Conservation (phyloP, 371 early-diverging fungal genomes). For the Mucor mucedo region DNA sequence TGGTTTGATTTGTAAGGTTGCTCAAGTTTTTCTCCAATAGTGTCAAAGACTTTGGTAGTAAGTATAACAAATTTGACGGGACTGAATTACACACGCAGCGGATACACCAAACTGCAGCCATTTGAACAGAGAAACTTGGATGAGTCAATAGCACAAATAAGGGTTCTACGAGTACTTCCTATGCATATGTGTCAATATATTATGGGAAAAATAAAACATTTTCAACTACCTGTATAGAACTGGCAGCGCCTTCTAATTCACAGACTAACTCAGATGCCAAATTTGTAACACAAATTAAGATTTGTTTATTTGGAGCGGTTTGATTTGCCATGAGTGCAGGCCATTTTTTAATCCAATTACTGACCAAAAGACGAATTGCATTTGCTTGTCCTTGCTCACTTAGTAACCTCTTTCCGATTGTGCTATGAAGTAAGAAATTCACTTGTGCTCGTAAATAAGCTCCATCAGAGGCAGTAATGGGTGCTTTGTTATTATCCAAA, state of each 20-base stretch:
- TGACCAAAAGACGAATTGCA: slow-evolving; percentile 70
- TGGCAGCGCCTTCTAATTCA: slow-evolving; percentile 82
- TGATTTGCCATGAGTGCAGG: slow-evolving; percentile 70
- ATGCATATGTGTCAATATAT: slow-evolving; percentile 3
- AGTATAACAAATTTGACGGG: slow-evolving; percentile 65
- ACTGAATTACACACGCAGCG: slow-evolving; percentile 70
- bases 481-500: slow-evolving; percentile 42
- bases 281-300: slow-evolving; percentile 71
- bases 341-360: slow-evolving; percentile 73
- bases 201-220: not conserved
- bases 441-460: slow-evolving; percentile 70
- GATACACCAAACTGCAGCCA: slow-evolving; percentile 77
- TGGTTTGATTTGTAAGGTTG: slow-evolving; percentile 48
- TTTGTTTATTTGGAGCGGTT: slow-evolving; percentile 63
- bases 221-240: slow-evolving; percentile 62
- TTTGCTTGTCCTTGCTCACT: slow-evolving; percentile 83
- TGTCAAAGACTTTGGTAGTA: slow-evolving; percentile 64
- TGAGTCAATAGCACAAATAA: slow-evolving; percentile 72
- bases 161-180: slow-evolving; percentile 69
- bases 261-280: slow-evolving; percentile 74
- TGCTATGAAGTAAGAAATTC: slow-evolving; percentile 75
- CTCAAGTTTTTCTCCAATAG: slow-evolving; percentile 66
- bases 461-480: slow-evolving; percentile 55
- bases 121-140: slow-evolving; percentile 75
- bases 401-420: slow-evolving; percentile 71